Evolutionary conservation across 2,329 filamentous ascomycete genomes (phyloP).

Genomic region (Tolypocladium pustulatum): DNA sequence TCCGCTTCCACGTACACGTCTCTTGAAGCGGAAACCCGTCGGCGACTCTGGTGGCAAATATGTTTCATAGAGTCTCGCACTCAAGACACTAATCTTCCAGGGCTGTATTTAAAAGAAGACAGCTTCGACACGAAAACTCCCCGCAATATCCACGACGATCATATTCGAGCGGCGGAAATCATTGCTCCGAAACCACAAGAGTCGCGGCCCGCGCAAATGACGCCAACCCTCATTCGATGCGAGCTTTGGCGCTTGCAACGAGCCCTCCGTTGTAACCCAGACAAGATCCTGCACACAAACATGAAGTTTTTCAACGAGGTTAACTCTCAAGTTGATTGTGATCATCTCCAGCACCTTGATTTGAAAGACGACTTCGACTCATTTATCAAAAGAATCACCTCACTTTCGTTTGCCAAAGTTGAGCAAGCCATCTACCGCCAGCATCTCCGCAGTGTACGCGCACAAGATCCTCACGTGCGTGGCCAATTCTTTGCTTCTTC

Average conservation of each 20-base stretch:
- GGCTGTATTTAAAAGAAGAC: constrained; percentile 8
- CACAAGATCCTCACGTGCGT: neutral
- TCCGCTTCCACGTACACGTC: neutral
- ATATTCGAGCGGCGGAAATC: neutral
- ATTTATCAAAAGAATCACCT: constrained; percentile 11
- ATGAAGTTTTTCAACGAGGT: constrained; percentile 5
- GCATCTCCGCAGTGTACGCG: neutral
- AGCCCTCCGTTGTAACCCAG: constrained; percentile 3
- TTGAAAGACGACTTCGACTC: constrained; percentile 4
- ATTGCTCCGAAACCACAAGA: neutral
- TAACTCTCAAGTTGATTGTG: constrained; percentile 5
- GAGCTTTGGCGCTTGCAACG: constrained; percentile 15
- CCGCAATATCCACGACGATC: constrained; percentile 27
- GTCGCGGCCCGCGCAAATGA: constrained; percentile 3
- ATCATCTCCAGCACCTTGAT: constrained; percentile 6
- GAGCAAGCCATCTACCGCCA: constrained; percentile 11
- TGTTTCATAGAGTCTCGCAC: constrained; percentile 15
- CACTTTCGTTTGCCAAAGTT: constrained; percentile 16
- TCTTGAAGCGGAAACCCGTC: constrained; percentile 10
- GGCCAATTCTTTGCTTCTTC: constrained; percentile 4
- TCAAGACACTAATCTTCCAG: constrained; percentile 3
- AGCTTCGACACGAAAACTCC: constrained; percentile 31
- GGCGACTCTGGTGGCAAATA: constrained; percentile 18
- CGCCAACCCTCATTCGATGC: constrained; percentile 13
- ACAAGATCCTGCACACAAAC: constrained; percentile 3